Evolutionary conservation across 1,139 yeast genomes (phyloP).

Genomic region (Schwanniomyces etchellsii): DNA sequence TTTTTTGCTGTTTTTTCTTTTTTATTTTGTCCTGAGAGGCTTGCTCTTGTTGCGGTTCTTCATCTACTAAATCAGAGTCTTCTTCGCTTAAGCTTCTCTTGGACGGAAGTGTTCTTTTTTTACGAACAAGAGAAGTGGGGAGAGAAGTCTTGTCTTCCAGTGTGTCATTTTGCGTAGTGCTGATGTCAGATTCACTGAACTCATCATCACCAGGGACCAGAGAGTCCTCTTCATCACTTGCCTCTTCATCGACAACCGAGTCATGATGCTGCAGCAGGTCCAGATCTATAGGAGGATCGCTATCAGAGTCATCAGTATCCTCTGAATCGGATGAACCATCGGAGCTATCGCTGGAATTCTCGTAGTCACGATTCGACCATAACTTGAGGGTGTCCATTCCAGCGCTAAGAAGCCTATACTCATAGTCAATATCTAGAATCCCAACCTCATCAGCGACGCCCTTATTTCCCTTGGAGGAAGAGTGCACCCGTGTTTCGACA

Average conservation of each 20-base stretch:
- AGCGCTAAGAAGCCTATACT: slow-evolving; percentile 72
- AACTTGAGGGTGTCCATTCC: slow-evolving; percentile 78
- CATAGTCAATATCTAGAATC: slow-evolving; percentile 69
- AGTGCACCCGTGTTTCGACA: slow-evolving; percentile 63
- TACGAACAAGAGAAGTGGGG: slow-evolving; percentile 11
- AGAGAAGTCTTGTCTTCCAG: slow-evolving; percentile 8
- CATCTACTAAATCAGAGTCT: slow-evolving; percentile 6
- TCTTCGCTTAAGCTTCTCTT: background rate
- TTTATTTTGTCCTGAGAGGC: slow-evolving; percentile 15
- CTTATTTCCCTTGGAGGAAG: slow-evolving; percentile 37
- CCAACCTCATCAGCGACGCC: slow-evolving; percentile 58
- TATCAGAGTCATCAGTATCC: slow-evolving; percentile 1
- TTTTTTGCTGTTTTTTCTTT: slow-evolving; percentile 25
- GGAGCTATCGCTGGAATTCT: slow-evolving; percentile 15
- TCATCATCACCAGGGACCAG: too few relatives aligned
- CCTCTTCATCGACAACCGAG: too few relatives aligned
- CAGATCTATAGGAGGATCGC: background rate
- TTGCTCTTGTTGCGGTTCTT: slow-evolving; percentile 12
- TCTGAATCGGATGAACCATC: slow-evolving; percentile 11
- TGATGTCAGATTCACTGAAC: slow-evolving; percentile 8
- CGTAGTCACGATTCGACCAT: slow-evolving; percentile 49
- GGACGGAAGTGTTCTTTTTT: slow-evolving; percentile 11
- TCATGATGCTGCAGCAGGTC: too few relatives aligned
- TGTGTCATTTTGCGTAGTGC: slow-evolving; percentile 9
- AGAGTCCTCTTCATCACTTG: slow-evolving; percentile 8